Conservation (phyloP, 2,329 filamentous ascomycete species). For the Fusarium longipes region DNA sequence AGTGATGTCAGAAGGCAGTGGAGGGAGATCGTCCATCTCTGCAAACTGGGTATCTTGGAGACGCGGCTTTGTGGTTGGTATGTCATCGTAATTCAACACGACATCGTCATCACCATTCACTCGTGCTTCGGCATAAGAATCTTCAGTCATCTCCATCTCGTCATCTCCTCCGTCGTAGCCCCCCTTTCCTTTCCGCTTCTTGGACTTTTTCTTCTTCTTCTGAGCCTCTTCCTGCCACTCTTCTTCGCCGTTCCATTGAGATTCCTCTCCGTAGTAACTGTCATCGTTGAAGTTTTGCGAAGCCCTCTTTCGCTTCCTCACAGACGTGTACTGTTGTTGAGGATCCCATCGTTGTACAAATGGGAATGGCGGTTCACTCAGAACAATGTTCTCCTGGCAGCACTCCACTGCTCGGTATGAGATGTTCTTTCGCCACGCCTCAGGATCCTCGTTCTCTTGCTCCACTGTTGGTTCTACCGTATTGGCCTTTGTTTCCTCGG, state of each 20-base stretch:
- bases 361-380: conserved; percentile 86
- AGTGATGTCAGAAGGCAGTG: conserved; percentile 67
- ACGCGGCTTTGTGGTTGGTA: conserved; percentile 45
- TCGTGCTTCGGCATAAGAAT: background rate
- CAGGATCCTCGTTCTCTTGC: conserved; percentile 56
- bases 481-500: conserved; percentile 27
- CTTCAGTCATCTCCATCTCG: conserved; percentile 17
- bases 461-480: conserved; percentile 14
- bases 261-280: conserved; percentile 46
- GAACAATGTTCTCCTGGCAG: conserved; percentile 72
- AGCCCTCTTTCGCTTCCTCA: conserved; percentile 63
- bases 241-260: conserved; percentile 47
- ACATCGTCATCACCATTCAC: conserved; percentile 46
- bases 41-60: conserved; percentile 59
- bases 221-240: conserved; percentile 52
- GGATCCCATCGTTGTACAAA: conserved; percentile 91
- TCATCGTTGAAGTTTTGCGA: conserved; percentile 51
- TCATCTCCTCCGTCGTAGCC: conserved; percentile 21
- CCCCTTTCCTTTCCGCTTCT: conserved; percentile 51
- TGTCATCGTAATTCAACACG: conserved; percentile 56
- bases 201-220: conserved; percentile 53
- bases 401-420: conserved; percentile 86
- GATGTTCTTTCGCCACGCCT: conserved; percentile 80
- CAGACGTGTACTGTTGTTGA: conserved; percentile 66
- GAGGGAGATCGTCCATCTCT: conserved; percentile 69